Base-by-base conservation (phyloP, 352 stramenopile species). In the Globisporangium okanoganense region DNA sequence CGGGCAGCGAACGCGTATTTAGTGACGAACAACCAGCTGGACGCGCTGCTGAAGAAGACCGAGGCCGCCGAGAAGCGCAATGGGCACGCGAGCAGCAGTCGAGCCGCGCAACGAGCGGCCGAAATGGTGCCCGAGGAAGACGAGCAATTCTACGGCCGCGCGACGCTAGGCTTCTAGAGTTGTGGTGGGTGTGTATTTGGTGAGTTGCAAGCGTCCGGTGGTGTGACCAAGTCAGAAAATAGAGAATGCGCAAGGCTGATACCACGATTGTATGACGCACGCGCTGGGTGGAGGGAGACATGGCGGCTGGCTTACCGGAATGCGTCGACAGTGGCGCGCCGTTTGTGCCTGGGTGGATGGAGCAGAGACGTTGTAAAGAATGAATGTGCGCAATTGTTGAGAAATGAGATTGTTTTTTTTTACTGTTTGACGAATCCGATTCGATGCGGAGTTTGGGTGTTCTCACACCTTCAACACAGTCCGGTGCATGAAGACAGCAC, bases 121-220 rank as follows among this genome's bases (percentile, higher is more conserved):
- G 76, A 72, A 25, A 55, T 3, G 10, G 69, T 76, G 35, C 69
- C 73, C 13, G 78, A 89, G 69, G 80, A 90, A 27, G 84, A 92
- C 63, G 77, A 86, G 55, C 76, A 90, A 66, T 92, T 87, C 69
- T 94, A 94, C 75, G 84, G 84, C 31, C 84, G 84, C 64, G 84
- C 84, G 58, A 94, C 84, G 29, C 65, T 94, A 41, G 84, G 84
- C 33, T 94, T 94, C 64, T 94, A 87, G n/a, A n/a, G 61, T 62
- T 1, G 8, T 5, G 16, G 49, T 56, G 49, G 40, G 29, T 25
- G 10, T 56, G 49, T 29, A 22, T 43, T 55, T 25, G 31, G 33
- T 55, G 27, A 27, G 29, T n/a, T 60, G 29, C 33, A 12, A 22
- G 27, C 55, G 41, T 38, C 35, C 22, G 6, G 20, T 13, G 12